Percentiles rank a stretch among this genome's conserved stretches.
Evolutionary conservation across 2,329 filamentous ascomycete species (phyloP).

Genomic region (Epichloe bromicola): DNA sequence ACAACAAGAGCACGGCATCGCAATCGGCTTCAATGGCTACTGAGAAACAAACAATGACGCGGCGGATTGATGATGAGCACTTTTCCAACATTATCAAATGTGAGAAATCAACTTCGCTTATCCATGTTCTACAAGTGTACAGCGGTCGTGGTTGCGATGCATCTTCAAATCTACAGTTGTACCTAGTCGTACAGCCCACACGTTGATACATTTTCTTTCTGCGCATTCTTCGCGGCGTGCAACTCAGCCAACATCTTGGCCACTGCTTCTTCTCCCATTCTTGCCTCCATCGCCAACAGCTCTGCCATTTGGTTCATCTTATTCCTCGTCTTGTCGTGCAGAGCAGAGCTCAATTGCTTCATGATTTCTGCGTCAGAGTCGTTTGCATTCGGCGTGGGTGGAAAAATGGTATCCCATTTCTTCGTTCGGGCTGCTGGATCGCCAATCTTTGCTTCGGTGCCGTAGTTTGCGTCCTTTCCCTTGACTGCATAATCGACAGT

Average conservation of each 20-base stretch:
- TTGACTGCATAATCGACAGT: constrained; percentile 48
- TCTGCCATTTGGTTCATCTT: constrained; percentile 16
- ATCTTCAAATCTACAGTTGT: neutral
- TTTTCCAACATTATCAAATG: no score
- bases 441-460: constrained; percentile 23
- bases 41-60: no score
- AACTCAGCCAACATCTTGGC: constrained; percentile 10
- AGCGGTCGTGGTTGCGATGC: neutral
- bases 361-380: constrained; percentile 13
- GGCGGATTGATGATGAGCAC: no score
- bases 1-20: neutral
- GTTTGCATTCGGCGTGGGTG: constrained; percentile 23
- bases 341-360: constrained; percentile 7
- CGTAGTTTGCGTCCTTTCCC: constrained; percentile 59
- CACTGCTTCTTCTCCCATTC: constrained; percentile 14
- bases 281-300: constrained; percentile 17
- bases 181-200: neutral
- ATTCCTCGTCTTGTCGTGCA: constrained; percentile 12
- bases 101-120: no score
- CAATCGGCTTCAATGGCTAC: no score
- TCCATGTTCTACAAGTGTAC: neutral
- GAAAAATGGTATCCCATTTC: constrained; percentile 36
- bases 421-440: constrained; percentile 19
- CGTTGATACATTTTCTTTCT: neutral
- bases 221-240: constrained; percentile 5